Evolutionary conservation across 2,329 filamentous ascomycete genomes (phyloP), one percentile per base, ranked within the genome.

Genomic region (Xylaria sp.): DNA sequence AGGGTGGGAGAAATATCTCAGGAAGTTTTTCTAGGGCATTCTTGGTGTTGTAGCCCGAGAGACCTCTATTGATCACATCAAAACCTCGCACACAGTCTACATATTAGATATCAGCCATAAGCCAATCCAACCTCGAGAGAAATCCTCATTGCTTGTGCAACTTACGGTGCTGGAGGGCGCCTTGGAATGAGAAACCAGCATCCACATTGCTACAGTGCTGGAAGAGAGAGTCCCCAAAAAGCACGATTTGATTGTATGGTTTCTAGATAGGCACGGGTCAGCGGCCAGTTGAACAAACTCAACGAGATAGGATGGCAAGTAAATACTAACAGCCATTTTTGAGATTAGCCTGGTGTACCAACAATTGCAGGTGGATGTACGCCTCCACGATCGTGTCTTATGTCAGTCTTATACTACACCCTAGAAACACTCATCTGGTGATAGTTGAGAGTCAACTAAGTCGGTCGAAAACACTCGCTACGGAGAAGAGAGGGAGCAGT

Each of bases 211-310:
- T 87, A 1, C 89, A 86, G 50, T 86, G 83, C 76, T 98, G 90
- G 57, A 95, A 90, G 69, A 98, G 90, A 36, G 93, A 97, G 81
- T 98, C 96, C 63, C 95, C 95, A 70, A 98, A 92, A 27, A 98
- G 88, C 70, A 98, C 84, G 74, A 94, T 84, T 76, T 94, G 92
- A 57, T 91, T 89, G 75, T 92, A 92, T 0, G 87, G 82, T 48
- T 79, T 79, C 84, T 87, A 60, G 34, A 21, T 7, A n/a, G 55
- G 48, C 21, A 14, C 2, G 6, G 14, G 47, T 71, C 56, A 71
- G 64, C 42, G 21, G 59, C 17, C 24, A 17, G 34, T 24, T 21
- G n/a, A 53, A 54, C 17, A 47, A 19, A 8, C n/a, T 19, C 17
- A 48, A 12, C 30, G 17, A 19, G 24, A 19, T 24, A 61, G 9